Percentiles rank a stretch among this genome's conserved stretches.
phyloP scores from a whole-genome alignment of 2,329 filamentous ascomycete genomes.

The Botryotinia convoluta region DNA sequence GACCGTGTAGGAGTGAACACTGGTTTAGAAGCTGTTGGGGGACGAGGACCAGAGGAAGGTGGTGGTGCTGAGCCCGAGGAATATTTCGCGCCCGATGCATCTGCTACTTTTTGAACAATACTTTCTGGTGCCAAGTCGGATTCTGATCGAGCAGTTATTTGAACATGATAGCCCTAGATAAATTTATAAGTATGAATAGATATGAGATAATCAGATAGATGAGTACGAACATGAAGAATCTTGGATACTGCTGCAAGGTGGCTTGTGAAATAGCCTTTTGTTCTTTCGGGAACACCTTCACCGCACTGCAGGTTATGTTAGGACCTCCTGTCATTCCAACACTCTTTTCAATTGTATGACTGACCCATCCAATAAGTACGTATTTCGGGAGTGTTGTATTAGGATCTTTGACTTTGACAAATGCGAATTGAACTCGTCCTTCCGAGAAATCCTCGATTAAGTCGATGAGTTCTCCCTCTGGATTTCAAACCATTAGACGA shows the following conservation, averaged over 20 bases:
- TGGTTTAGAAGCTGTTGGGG: slow-evolving; percentile 81
- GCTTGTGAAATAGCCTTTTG: slow-evolving; percentile 97
- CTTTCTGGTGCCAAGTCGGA: slow-evolving; percentile 81
- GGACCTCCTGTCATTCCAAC: slow-evolving; percentile 14
- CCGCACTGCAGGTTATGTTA: slow-evolving; percentile 62
- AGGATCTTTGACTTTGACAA: slow-evolving; percentile 92
- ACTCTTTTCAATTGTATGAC: slow-evolving; percentile 24
- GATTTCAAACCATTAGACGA: slow-evolving; percentile 12
- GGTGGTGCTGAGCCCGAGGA: slow-evolving; percentile 64
- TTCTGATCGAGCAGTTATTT: slow-evolving; percentile 92
- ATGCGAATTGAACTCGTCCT: slow-evolving; percentile 94
- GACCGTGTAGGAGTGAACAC: slow-evolving; percentile 75
- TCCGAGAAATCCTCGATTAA: slow-evolving; percentile 96
- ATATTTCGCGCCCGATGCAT: slow-evolving; percentile 94
- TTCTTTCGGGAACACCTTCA: slow-evolving; percentile 95
- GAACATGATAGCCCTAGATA: slow-evolving; percentile 82
- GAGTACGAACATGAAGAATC: slow-evolving; percentile 67
- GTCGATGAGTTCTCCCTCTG: slow-evolving; percentile 87
- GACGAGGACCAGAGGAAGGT: slow-evolving; percentile 43
- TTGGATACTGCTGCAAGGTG: slow-evolving; percentile 88
- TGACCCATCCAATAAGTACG: slow-evolving; percentile 84
- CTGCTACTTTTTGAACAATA: slow-evolving; percentile 90
- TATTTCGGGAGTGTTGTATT: slow-evolving; percentile 88
- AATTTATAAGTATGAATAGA: slow-evolving; percentile 21
- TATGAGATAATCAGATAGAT: background rate